Conservation (phyloP, 2,329 filamentous ascomycete genomes). For the Pseudogymnoascus sp. region DNA sequence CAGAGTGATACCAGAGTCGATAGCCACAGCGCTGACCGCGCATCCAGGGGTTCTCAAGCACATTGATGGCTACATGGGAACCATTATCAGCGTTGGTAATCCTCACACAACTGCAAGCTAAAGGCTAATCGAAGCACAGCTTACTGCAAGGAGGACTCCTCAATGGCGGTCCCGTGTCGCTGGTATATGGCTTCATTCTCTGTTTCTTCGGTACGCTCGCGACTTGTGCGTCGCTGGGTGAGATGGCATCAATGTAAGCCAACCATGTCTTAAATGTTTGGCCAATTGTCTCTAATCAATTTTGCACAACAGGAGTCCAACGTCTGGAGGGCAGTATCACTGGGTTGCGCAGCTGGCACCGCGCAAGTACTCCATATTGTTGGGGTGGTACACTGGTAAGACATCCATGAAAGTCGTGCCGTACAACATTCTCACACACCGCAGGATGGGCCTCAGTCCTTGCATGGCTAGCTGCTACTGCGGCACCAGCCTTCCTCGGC, state of each 20-base stretch:
- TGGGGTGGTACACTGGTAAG: slow-evolving; percentile 39
- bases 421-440: slow-evolving; percentile 21
- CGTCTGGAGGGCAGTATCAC: slow-evolving; percentile 51
- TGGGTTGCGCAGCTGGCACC: slow-evolving; percentile 51
- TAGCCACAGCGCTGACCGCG: slow-evolving; percentile 3
- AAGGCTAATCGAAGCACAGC: background rate
- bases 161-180: slow-evolving; percentile 46
- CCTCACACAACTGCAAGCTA: background rate
- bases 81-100: slow-evolving; percentile 30
- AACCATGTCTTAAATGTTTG: slow-evolving; percentile 22
- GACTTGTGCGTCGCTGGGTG: slow-evolving; percentile 35
- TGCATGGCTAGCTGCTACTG: slow-evolving; percentile 36
- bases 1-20: background rate
- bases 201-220: slow-evolving; percentile 41
- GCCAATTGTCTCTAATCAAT: background rate
- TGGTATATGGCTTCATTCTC: slow-evolving; percentile 46
- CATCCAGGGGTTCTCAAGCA: slow-evolving; percentile 40
- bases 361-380: slow-evolving; percentile 40
- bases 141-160: slow-evolving; percentile 9
- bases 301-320: slow-evolving; percentile 13
- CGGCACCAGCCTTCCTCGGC: slow-evolving; percentile 37
- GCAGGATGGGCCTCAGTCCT: slow-evolving; percentile 44
- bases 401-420: background rate
- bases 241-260: slow-evolving; percentile 27
- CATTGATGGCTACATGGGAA: slow-evolving; percentile 50